These are phyloP conservation scores for Geosmithia morbida DNA, from an alignment of 2,329 filamentous ascomycete species.

Conservation along the genomic window DNA sequence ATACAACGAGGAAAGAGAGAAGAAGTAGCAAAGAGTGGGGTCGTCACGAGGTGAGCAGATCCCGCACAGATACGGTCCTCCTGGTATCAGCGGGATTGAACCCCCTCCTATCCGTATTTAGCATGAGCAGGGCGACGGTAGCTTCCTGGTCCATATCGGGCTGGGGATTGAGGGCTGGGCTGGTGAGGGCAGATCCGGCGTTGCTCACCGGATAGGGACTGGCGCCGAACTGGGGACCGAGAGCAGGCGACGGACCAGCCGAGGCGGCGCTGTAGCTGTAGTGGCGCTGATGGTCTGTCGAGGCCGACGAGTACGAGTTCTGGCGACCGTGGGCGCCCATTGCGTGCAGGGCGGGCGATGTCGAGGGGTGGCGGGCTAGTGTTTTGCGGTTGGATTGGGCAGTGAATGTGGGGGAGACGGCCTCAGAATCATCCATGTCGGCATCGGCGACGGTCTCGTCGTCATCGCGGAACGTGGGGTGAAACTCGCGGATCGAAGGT, in stretches of 20 bases:
- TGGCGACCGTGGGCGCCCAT: slow-evolving; percentile 30
- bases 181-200: slow-evolving; percentile 39
- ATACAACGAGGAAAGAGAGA: neutral
- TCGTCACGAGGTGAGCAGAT: slow-evolving; percentile 38
- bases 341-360: slow-evolving; percentile 35
- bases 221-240: slow-evolving; percentile 28
- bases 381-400: slow-evolving; percentile 10
- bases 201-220: slow-evolving; percentile 21
- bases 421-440: slow-evolving; percentile 45
- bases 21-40: neutral
- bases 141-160: slow-evolving; percentile 59
- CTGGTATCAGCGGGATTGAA: slow-evolving; percentile 12
- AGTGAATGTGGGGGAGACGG: slow-evolving; percentile 30
- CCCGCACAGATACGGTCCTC: slow-evolving; percentile 38
- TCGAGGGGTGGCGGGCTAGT: slow-evolving; percentile 27
- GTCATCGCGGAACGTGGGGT: slow-evolving; percentile 20
- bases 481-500: slow-evolving; percentile 22
- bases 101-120: slow-evolving; percentile 62
- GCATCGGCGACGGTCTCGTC: slow-evolving; percentile 30
- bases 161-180: slow-evolving; percentile 40
- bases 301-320: slow-evolving; percentile 39
- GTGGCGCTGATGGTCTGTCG: slow-evolving; percentile 33
- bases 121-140: slow-evolving; percentile 74
- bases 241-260: slow-evolving; percentile 40
- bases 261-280: slow-evolving; percentile 29